These are phyloP conservation scores for Quercus gilva DNA, from an alignment of 306 rosid species.

Conservation along the genomic window DNA sequence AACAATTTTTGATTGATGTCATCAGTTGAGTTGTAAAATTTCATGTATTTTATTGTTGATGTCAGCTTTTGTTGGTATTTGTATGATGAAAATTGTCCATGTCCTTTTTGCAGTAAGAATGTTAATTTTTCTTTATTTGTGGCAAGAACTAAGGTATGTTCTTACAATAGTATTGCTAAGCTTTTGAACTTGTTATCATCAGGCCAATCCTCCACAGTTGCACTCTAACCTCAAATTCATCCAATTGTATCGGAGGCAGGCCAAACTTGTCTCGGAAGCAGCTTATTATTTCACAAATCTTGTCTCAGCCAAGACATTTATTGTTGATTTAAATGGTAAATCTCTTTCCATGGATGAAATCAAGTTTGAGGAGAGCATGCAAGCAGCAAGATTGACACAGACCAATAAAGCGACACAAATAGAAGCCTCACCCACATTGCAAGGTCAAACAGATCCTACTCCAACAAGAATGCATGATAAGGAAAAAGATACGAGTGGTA, in stretches of 20 bases:
- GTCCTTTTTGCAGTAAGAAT: background rate
- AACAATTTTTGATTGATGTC: background rate
- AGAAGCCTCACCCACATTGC: constrained; percentile 19
- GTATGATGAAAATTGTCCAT: background rate
- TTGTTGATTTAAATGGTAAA: constrained; percentile 51
- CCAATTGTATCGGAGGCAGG: constrained; percentile 61
- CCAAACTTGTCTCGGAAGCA: constrained; percentile 57
- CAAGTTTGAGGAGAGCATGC: constrained; percentile 59
- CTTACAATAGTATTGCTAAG: constrained; percentile 8
- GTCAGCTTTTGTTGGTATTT: background rate
- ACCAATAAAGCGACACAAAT: constrained; percentile 16
- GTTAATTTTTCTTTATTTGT: background rate
- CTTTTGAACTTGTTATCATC: constrained; percentile 19
- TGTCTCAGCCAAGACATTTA: constrained; percentile 56
- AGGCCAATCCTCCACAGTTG: constrained; percentile 72
- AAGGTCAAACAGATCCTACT: constrained; percentile 21
- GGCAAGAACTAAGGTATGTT: background rate
- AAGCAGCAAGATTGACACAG: constrained; percentile 38
- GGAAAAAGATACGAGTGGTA: constrained; percentile 31
- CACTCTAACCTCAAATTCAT: constrained; percentile 70
- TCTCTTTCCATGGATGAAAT: constrained; percentile 51
- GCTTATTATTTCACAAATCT: constrained; percentile 58
- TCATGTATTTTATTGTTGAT: background rate
- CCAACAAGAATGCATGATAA: constrained; percentile 16
- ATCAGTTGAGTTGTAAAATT: background rate